These are phyloP conservation scores for Kurtzmaniella natalensis DNA, from an alignment of 1,139 yeast genomes.

Conservation along the genomic window DNA sequence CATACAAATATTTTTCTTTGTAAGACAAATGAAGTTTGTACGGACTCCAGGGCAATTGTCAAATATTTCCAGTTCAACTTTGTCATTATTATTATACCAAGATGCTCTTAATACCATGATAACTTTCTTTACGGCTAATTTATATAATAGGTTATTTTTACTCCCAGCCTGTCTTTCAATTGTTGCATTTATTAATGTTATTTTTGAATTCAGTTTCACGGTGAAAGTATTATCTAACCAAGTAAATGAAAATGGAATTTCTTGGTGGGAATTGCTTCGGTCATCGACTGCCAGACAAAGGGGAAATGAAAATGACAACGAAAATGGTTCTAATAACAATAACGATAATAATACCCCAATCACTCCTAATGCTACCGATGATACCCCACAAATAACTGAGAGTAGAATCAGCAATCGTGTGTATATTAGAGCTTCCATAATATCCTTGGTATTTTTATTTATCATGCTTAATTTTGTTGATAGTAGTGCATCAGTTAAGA, in stretches of 20 bases:
- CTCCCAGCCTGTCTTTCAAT: conserved; percentile 70
- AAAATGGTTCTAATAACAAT: conserved; percentile 11
- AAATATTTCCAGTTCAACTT: conserved; percentile 28
- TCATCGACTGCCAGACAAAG: conserved; percentile 22
- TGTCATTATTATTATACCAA: conserved; percentile 63
- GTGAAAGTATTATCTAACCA: conserved; percentile 69
- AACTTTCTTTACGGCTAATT: conserved; percentile 55
- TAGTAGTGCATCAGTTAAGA: conserved; percentile 50
- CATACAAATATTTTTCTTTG: conserved; percentile 27
- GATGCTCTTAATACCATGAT: conserved; percentile 69
- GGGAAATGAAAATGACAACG: conserved; percentile 13
- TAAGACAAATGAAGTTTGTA: conserved; percentile 64
- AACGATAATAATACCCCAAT: conserved; percentile 8
- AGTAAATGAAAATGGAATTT: conserved; percentile 63
- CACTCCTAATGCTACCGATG: conserved; percentile 7
- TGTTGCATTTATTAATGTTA: conserved; percentile 62
- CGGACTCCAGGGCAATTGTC: conserved; percentile 75
- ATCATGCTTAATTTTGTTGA: conserved; percentile 48
- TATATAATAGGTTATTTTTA: conserved; percentile 54
- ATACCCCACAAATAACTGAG: conserved; percentile 34
- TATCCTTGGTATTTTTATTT: conserved; percentile 56
- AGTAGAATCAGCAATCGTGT: conserved; percentile 55
- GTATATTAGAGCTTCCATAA: conserved; percentile 58
- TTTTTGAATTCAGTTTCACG: conserved; percentile 77
- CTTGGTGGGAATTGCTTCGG: conserved; percentile 62